These are phyloP conservation scores for Fusarium redolens DNA, from an alignment of 2,329 filamentous ascomycete genomes.

Conservation along the genomic window DNA sequence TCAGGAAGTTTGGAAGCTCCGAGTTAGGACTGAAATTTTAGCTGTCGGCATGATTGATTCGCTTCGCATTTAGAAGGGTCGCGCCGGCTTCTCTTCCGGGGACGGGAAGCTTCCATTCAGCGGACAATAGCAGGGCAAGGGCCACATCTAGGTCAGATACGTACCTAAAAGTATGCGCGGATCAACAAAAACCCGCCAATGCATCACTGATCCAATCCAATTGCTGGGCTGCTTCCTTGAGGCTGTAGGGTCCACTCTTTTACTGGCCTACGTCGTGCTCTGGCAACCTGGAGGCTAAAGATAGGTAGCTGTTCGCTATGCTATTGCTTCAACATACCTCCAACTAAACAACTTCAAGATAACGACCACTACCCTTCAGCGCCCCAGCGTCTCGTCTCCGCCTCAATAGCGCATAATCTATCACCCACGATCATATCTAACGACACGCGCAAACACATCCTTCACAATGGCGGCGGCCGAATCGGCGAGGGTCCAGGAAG, in stretches of 20 bases:
- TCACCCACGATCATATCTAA: not conserved
- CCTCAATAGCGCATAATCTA: conserved; percentile 1
- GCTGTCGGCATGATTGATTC: conserved; percentile 41
- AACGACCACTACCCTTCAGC: conserved; percentile 24
- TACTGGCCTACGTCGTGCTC: conserved; percentile 49
- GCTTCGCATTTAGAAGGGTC: conserved; percentile 31
- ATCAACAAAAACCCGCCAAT: conserved; percentile 47
- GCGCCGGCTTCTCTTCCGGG: conserved; percentile 41
- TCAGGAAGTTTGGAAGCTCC: conserved; percentile 44
- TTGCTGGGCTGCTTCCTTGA: not conserved
- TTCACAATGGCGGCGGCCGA: conserved; percentile 67
- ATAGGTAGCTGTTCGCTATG: conserved; percentile 33
- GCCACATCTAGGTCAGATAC: conserved; percentile 18
- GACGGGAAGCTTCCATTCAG: conserved; percentile 35
- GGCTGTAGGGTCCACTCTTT: conserved; percentile 32
- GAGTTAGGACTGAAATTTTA: conserved; percentile 48
- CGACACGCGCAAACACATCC: conserved; percentile 24
- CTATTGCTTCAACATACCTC: conserved; percentile 31
- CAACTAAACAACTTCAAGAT: conserved; percentile 33
- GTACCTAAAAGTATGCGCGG: conserved; percentile 28
- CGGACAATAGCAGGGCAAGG: conserved; percentile 1
- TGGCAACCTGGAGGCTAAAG: conserved; percentile 51
- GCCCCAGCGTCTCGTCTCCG: not conserved
- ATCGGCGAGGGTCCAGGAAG: conserved; percentile 82
- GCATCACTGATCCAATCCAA: conserved; percentile 25